A percentile compares a stretch with the other conserved stretches of the same genome.
Conservation (phyloP, 805 yeast species). For the Saccharomyces jurei region DNA sequence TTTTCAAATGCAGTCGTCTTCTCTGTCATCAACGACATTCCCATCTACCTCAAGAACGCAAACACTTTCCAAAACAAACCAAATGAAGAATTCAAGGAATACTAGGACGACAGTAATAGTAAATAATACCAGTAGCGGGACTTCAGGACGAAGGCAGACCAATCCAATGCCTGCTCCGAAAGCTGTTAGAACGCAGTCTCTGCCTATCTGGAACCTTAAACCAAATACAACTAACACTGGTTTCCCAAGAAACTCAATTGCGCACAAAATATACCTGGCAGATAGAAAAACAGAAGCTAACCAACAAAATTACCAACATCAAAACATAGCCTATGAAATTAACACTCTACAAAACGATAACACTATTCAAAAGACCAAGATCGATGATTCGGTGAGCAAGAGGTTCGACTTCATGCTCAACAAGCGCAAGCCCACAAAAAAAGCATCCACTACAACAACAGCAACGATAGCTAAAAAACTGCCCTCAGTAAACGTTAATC, state of each 20-base stretch:
- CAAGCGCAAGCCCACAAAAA: slow-evolving; percentile 14
- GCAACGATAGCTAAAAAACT: background rate
- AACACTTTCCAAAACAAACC: background rate
- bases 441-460: slow-evolving; percentile 3
- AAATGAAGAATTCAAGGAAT: slow-evolving; percentile 1
- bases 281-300: slow-evolving; percentile 24
- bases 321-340: slow-evolving; percentile 15
- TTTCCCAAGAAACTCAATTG: slow-evolving; percentile 25
- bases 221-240: slow-evolving; percentile 11
- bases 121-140: background rate
- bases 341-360: slow-evolving; percentile 23
- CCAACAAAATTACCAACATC: slow-evolving; percentile 6
- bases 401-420: slow-evolving; percentile 29
- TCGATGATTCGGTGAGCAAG: slow-evolving; percentile 28
- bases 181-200: slow-evolving; percentile 39
- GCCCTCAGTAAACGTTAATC: background rate
- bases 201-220: slow-evolving; percentile 32
- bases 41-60: background rate
- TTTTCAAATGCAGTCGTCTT: background rate
- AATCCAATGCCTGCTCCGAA: slow-evolving; percentile 40
- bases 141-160: slow-evolving; percentile 24
- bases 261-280: slow-evolving; percentile 29
- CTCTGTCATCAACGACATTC: background rate
- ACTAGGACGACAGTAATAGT: background rate
- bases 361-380: slow-evolving; percentile 16